Conservation (phyloP, 2,329 filamentous ascomycete genomes). For the Ascochyta lentis region DNA sequence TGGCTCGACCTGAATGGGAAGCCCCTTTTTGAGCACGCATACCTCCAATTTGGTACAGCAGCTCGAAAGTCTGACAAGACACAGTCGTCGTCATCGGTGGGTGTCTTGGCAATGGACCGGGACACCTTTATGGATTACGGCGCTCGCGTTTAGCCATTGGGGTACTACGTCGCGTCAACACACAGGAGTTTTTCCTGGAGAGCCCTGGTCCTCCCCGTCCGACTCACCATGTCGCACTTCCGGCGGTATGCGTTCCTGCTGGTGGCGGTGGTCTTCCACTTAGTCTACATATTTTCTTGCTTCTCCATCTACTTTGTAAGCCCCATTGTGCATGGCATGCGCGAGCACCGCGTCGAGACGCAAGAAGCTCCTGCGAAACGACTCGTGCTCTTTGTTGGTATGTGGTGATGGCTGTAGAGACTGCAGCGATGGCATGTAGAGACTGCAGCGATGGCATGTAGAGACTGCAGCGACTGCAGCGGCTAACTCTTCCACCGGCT, state of each 20-base stretch:
- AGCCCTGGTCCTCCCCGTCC: conserved; percentile 31
- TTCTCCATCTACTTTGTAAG: conserved; percentile 99
- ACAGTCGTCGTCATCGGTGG: conserved; percentile 8
- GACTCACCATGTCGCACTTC: conserved; percentile 58
- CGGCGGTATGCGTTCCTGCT: conserved; percentile 83
- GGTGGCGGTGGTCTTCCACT: conserved; percentile 88
- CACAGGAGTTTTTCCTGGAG: conserved; percentile 31
- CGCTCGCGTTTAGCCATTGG: conserved; percentile 28
- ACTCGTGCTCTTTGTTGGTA: conserved; percentile 91
- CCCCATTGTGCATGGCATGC: conserved; percentile 96
- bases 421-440: neutral
- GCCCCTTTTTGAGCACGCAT: neutral
- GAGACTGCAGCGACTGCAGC: too few species aligned
- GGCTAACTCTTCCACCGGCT: too few species aligned
- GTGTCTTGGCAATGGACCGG: conserved; percentile 27
- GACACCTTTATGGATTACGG: conserved; percentile 23
- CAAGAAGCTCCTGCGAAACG: conserved; percentile 83
- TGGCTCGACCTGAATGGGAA: neutral
- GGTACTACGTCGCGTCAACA: conserved; percentile 16
- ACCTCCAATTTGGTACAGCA: neutral
- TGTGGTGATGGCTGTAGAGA: conserved; percentile 8
- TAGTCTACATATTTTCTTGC: conserved; percentile 93
- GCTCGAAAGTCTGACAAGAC: neutral
- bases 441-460: neutral
- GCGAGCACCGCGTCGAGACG: conserved; percentile 74